Evolutionary conservation across 306 rosid species (phyloP).

Genomic region (Prosopis cineraria): DNA sequence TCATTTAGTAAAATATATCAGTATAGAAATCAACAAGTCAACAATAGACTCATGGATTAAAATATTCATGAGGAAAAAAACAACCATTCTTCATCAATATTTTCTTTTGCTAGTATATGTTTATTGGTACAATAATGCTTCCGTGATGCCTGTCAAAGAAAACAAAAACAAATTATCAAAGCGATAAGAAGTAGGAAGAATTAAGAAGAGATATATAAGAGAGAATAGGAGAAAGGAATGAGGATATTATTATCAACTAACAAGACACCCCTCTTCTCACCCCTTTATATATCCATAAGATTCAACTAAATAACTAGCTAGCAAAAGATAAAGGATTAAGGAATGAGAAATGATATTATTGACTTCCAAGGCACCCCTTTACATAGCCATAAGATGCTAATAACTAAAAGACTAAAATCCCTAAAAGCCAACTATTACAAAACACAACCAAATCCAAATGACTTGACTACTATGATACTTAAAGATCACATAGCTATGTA

Average conservation of each 20-base stretch:
- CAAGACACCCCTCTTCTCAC: neutral
- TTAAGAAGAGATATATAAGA: neutral
- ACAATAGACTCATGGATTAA: slow-evolving; percentile 24
- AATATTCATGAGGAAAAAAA: slow-evolving; percentile 29
- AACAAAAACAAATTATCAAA: slow-evolving; percentile 20
- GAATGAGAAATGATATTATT: neutral
- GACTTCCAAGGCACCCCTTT: neutral
- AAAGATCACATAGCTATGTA: slow-evolving; percentile 14
- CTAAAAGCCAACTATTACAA: neutral
- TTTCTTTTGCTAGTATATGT: slow-evolving; percentile 60
- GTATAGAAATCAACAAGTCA: slow-evolving; percentile 8
- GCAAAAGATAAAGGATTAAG: neutral
- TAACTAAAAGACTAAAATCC: neutral
- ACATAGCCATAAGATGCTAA: neutral
- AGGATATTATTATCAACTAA: neutral
- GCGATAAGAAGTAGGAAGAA: neutral
- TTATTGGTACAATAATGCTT: slow-evolving; percentile 93
- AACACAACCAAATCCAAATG: slow-evolving; percentile 16
- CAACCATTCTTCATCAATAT: slow-evolving; percentile 87
- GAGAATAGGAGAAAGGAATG: neutral
- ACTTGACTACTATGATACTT: slow-evolving; percentile 9
- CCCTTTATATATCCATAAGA: neutral
- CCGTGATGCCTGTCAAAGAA: slow-evolving; percentile 73
- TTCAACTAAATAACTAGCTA: neutral
- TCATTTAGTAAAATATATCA: slow-evolving; percentile 40